A percentile compares a stretch with the other conserved stretches of the same genome.
Evolutionary conservation across 2,329 filamentous ascomycete species (phyloP).

Genomic region (Neoscytalidium dimidiatum): DNA sequence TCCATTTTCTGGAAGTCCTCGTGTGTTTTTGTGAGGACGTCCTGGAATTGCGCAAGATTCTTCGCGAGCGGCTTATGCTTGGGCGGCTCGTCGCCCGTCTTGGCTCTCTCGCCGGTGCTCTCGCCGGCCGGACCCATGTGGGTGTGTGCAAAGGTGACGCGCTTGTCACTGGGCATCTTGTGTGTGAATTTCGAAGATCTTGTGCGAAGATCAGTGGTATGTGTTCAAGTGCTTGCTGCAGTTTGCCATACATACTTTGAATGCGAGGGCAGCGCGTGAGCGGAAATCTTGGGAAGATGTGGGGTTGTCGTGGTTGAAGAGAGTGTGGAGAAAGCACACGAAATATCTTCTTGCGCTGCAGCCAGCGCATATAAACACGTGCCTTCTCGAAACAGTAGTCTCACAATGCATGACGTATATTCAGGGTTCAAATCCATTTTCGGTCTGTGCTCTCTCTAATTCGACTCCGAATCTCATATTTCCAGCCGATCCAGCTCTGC

Average conservation of each 20-base stretch:
- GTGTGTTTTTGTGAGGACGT: background rate
- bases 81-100: background rate
- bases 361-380: too few species aligned
- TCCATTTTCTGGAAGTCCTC: conserved; percentile 3
- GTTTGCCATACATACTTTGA: background rate
- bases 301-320: too few species aligned
- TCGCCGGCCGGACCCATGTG: background rate
- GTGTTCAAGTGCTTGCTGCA: background rate
- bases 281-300: too few species aligned
- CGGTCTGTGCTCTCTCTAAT: too few species aligned
- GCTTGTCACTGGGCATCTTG: background rate
- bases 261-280: background rate
- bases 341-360: too few species aligned
- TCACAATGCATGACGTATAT: too few species aligned
- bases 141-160: conserved; percentile 1
- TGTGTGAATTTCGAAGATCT: background rate
- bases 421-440: too few species aligned
- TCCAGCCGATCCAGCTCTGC: too few species aligned
- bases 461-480: too few species aligned
- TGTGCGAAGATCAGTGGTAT: background rate
- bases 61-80: background rate
- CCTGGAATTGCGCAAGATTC: conserved; percentile 11
- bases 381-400: too few species aligned
- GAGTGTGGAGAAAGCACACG: too few species aligned
- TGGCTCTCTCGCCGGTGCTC: background rate